phyloP scores from a whole-genome alignment of 2,329 filamentous ascomycete species.

The Neocatenulostroma microsporum region DNA sequence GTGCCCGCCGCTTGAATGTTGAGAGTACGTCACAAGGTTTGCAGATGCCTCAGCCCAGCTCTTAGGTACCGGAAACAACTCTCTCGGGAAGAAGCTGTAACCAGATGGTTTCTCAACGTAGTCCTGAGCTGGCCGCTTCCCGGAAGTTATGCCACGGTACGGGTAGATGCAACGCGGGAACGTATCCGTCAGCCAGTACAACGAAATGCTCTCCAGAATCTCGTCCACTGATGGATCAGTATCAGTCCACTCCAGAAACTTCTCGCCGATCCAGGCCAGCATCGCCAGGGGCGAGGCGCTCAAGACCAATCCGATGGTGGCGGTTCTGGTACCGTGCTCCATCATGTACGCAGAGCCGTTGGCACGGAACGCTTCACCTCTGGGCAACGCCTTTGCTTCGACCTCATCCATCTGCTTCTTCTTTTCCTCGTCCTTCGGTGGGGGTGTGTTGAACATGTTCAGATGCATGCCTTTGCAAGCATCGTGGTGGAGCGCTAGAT shows the following conservation, averaged over 20 bases:
- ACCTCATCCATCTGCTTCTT: slow-evolving; percentile 17
- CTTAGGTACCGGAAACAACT: slow-evolving; percentile 33
- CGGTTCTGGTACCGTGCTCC: slow-evolving; percentile 48
- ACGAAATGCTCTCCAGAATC: slow-evolving; percentile 43
- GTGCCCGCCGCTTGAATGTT: slow-evolving; percentile 34
- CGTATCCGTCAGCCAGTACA: slow-evolving; percentile 49
- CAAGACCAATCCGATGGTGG: slow-evolving; percentile 50
- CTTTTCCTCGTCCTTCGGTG: slow-evolving; percentile 18
- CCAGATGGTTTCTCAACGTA: slow-evolving; percentile 37
- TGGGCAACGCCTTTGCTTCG: slow-evolving; percentile 35
- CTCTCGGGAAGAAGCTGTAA: slow-evolving; percentile 38
- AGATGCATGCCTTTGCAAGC: slow-evolving; percentile 19
- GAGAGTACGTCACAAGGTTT: slow-evolving; percentile 31
- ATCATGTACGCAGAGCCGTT: slow-evolving; percentile 44
- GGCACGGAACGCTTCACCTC: slow-evolving; percentile 33
- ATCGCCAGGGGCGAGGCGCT: slow-evolving; percentile 48
- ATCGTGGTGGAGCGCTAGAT: slow-evolving; percentile 23
- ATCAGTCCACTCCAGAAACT: slow-evolving; percentile 50
- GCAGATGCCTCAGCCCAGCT: slow-evolving; percentile 29
- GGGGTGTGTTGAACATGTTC: slow-evolving; percentile 17
- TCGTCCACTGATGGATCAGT: slow-evolving; percentile 32
- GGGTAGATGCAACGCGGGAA: slow-evolving; percentile 40
- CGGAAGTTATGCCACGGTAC: slow-evolving; percentile 31
- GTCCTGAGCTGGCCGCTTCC: slow-evolving; percentile 7
- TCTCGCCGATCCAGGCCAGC: slow-evolving; percentile 50